phyloP scores from a whole-genome alignment of 331 rosid genomes.

The Quercus lobata region DNA sequence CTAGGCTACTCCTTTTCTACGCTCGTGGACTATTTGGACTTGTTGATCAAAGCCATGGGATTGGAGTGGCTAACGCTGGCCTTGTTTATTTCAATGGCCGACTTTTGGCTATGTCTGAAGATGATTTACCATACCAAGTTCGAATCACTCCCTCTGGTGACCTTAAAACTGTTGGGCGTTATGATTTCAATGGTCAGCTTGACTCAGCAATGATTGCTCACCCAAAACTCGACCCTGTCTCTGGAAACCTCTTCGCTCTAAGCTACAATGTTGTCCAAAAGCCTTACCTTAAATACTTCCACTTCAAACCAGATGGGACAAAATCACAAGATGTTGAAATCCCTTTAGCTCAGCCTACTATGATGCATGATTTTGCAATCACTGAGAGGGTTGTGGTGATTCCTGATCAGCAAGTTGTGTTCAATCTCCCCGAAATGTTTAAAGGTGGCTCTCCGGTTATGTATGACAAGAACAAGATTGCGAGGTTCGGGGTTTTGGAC shows the following conservation, averaged over 20 bases:
- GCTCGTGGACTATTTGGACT: conserved; percentile 60
- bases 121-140: conserved; percentile 79
- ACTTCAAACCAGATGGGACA: conserved; percentile 43
- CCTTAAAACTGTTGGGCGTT: conserved; percentile 68
- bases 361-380: conserved; percentile 95
- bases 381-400: conserved; percentile 64
- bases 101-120: conserved; percentile 90
- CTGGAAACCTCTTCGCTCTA: conserved; percentile 68
- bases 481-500: conserved; percentile 61
- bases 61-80: conserved; percentile 98
- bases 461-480: conserved; percentile 54
- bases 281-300: conserved; percentile 81
- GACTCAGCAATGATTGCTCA: conserved; percentile 87
- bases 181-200: conserved; percentile 54
- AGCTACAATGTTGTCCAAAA: conserved; percentile 81
- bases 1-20: conserved; percentile 69
- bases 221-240: conserved; percentile 68
- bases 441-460: conserved; percentile 87
- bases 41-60: conserved; percentile 65
- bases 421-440: conserved; percentile 72
- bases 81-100: conserved; percentile 67
- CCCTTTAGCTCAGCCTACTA: conserved; percentile 57
- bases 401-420: conserved; percentile 94
- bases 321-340: conserved; percentile 77
- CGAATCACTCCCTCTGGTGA: conserved; percentile 58